These are phyloP conservation scores for Stygiomarasmius scandens DNA, from an alignment of 1,284 basidiomycete species.

Conservation along the genomic window DNA sequence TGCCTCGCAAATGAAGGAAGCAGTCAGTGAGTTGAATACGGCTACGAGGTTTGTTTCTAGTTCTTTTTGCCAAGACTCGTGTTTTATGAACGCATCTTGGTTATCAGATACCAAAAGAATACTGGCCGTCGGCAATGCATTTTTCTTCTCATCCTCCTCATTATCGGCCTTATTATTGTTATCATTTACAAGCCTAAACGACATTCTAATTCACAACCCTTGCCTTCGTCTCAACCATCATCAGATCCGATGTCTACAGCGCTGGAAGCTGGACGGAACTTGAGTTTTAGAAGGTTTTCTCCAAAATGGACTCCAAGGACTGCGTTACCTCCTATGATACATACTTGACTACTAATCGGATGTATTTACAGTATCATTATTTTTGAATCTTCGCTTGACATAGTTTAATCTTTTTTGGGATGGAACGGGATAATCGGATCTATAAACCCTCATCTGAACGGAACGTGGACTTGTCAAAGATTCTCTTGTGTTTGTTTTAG, in stretches of 20 bases:
- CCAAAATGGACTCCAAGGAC: background rate
- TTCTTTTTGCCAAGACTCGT: slow-evolving; percentile 7
- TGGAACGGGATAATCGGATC: too few species aligned
- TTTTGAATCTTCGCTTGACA: background rate
- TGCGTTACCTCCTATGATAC: background rate
- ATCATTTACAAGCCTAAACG: slow-evolving; percentile 82
- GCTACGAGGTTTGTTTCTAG: slow-evolving; percentile 69
- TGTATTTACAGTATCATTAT: background rate
- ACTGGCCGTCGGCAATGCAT: slow-evolving; percentile 93
- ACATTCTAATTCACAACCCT: slow-evolving; percentile 25
- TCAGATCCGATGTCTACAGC: slow-evolving; percentile 11
- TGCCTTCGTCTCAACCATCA: slow-evolving; percentile 7
- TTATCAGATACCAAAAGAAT: slow-evolving; percentile 84
- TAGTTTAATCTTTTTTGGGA: too few species aligned
- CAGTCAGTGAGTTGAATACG: slow-evolving; percentile 81
- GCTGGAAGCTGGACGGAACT: background rate
- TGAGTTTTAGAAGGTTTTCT: background rate
- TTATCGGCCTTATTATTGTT: slow-evolving; percentile 80
- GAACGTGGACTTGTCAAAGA: too few species aligned
- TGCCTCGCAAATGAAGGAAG: slow-evolving; percentile 77
- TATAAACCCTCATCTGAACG: too few species aligned
- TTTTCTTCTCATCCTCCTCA: slow-evolving; percentile 87
- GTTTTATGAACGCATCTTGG: background rate
- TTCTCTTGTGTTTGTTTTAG: too few species aligned
- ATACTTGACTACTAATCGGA: background rate